A percentile compares a stretch with the other conserved stretches of the same genome.
Evolutionary conservation across 1,284 basidiomycete genomes (phyloP).

Genomic region (Moesziomyces sp.): DNA sequence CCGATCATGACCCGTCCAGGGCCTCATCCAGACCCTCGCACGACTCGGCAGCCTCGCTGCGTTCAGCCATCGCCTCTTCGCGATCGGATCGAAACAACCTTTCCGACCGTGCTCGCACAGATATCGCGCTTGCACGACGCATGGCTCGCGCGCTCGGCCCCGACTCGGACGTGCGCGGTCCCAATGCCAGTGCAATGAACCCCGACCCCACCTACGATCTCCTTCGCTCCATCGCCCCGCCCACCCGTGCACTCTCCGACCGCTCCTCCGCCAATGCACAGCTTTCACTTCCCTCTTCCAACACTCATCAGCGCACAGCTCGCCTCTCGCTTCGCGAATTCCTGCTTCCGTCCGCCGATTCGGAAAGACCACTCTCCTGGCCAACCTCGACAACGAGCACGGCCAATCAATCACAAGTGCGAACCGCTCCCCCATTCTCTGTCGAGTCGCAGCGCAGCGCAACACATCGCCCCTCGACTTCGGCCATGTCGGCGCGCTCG

Average conservation of each 20-base stretch:
- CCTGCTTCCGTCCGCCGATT: slow-evolving; percentile 2
- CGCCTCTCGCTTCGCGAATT: slow-evolving; percentile 16
- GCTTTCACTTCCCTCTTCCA: not conserved
- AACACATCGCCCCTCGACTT: slow-evolving; percentile 1
- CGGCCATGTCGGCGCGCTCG: slow-evolving; percentile 6
- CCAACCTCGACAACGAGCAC: not conserved
- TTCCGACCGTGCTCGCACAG: not conserved
- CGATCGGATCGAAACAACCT: slow-evolving; percentile 2
- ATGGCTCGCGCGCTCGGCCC: slow-evolving; percentile 7
- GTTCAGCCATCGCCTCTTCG: slow-evolving; percentile 29
- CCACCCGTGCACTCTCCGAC: not conserved
- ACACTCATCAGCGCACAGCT: not conserved
- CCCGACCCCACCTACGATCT: slow-evolving; percentile 24
- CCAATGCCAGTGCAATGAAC: not conserved
- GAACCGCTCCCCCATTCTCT: not conserved
- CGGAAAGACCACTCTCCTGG: not conserved
- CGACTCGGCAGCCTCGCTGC: slow-evolving; percentile 25
- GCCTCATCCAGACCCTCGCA: slow-evolving; percentile 6
- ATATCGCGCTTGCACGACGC: slow-evolving; percentile 6
- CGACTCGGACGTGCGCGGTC: not conserved
- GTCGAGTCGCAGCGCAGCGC: slow-evolving; percentile 3
- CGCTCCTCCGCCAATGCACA: not conserved
- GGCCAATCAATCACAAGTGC: not conserved
- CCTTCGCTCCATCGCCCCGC: slow-evolving; percentile 18
- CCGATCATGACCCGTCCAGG: slow-evolving; percentile 4